Evolutionary conservation across 148 eudicot genomes (phyloP).

Genomic region (Amaranthus palmeri): DNA sequence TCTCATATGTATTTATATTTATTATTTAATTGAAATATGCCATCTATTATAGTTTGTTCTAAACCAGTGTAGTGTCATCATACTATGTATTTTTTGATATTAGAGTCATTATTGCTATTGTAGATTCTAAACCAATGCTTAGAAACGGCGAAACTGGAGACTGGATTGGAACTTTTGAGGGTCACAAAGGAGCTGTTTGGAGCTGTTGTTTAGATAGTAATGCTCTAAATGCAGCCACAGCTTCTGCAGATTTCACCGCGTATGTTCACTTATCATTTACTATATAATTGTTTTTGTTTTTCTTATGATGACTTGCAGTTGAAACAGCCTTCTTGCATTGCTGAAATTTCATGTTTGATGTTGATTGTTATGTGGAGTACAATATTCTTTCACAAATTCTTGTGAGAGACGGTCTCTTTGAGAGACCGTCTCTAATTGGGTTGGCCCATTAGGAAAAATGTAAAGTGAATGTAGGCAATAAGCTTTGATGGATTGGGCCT

Average conservation of each 20-base stretch:
- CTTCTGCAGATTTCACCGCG: constrained; percentile 93
- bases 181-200: constrained; percentile 97
- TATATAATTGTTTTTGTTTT: neutral
- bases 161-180: constrained; percentile 93
- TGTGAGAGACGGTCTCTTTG: too few species aligned
- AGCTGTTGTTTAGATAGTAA: constrained; percentile 80
- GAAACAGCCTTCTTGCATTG: neutral
- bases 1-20: neutral
- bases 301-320: neutral
- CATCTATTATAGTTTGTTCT: neutral
- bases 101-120: constrained; percentile 10
- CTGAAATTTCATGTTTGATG: neutral
- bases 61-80: neutral
- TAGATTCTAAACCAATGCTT: constrained; percentile 88
- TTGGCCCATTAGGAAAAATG: too few species aligned
- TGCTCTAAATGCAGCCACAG: constrained; percentile 83
- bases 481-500: too few species aligned
- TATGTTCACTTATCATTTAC: constrained; percentile 27
- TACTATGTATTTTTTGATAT: constrained; percentile 15
- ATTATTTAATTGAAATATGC: neutral
- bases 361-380: neutral
- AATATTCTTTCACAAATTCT: too few species aligned
- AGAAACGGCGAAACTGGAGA: constrained; percentile 95
- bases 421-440: too few species aligned
- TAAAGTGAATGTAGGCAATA: too few species aligned